Evolutionary conservation across 1,284 basidiomycete species (phyloP).

Genomic region (Leccinum cinnamomeum): DNA sequence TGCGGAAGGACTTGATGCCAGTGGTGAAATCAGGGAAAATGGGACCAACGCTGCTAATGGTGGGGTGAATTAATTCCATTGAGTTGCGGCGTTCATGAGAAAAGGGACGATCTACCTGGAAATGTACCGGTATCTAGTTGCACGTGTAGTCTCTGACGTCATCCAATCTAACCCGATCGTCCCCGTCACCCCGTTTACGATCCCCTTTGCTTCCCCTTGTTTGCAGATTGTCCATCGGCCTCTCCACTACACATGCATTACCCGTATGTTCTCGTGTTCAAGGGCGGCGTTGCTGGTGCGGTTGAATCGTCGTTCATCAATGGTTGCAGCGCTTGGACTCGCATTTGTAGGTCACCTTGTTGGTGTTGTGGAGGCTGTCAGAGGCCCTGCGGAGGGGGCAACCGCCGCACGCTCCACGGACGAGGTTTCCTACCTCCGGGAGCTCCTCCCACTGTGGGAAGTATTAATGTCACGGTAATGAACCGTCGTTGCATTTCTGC

Average conservation of each 20-base stretch:
- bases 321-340: not conserved
- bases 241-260: not conserved
- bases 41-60: conserved; percentile 7
- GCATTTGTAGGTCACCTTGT: conserved; percentile 16
- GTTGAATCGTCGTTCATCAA: not conserved
- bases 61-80: conserved; percentile 5
- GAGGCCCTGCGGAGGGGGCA: conserved; percentile 10
- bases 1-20: conserved; percentile 18
- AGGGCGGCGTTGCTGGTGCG: conserved; percentile 13
- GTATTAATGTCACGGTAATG: too few relatives aligned
- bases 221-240: not conserved
- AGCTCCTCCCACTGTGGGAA: not conserved
- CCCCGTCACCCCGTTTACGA: too few relatives aligned
- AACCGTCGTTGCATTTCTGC: too few relatives aligned
- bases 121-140: not conserved
- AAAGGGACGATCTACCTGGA: not conserved
- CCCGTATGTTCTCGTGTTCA: not conserved
- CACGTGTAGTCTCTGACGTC: conserved; percentile 6
- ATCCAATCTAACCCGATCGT: not conserved
- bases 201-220: not conserved
- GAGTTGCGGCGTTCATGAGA: not conserved
- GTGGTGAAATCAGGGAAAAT: conserved; percentile 9
- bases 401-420: not conserved
- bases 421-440: conserved; percentile 7
- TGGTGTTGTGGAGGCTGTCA: conserved; percentile 16